Percentiles rank a stretch among this genome's conserved stretches.
These are phyloP conservation scores for Marchantia polymorpha DNA, from an alignment of 225 moss, liverwort and hornwort genomes.

Conservation along the genomic window DNA sequence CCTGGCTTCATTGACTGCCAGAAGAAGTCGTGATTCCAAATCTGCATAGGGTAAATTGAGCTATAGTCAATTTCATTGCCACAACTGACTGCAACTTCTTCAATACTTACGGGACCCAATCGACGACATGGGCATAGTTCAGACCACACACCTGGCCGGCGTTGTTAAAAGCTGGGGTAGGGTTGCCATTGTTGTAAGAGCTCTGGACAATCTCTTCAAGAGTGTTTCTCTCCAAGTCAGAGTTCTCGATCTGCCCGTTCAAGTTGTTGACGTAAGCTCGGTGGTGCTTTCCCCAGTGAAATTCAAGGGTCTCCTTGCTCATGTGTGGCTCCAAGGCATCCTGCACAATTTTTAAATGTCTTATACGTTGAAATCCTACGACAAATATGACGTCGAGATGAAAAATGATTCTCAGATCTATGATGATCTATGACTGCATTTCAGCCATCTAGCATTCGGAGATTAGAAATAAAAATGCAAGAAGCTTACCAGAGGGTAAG, in stretches of 20 bases:
- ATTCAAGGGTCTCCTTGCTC: conserved; percentile 81
- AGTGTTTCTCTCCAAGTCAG: conserved; percentile 60
- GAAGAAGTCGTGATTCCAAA: conserved; percentile 95
- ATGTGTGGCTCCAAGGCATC: conserved; percentile 85
- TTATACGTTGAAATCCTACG: no score
- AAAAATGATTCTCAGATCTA: background rate
- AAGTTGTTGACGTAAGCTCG: conserved; percentile 69
- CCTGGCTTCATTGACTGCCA: conserved; percentile 76
- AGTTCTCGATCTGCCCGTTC: conserved; percentile 70
- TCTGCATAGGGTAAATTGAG: conserved; percentile 27
- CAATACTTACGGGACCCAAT: no score
- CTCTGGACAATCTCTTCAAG: conserved; percentile 71
- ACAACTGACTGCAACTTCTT: no score
- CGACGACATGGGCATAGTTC: no score
- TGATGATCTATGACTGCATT: background rate
- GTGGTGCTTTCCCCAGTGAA: conserved; percentile 92
- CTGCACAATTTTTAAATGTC: conserved; percentile 25
- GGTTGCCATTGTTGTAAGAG: conserved; percentile 92
- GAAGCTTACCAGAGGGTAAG: conserved; percentile 32
- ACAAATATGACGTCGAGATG: no score
- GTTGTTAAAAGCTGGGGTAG: conserved; percentile 73
- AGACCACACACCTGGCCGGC: conserved; percentile 56
- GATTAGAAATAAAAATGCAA: background rate
- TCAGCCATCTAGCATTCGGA: background rate
- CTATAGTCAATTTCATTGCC: background rate